Conservation (phyloP, 768 basidiomycete genomes). For the Boletus vermiculosoides region DNA sequence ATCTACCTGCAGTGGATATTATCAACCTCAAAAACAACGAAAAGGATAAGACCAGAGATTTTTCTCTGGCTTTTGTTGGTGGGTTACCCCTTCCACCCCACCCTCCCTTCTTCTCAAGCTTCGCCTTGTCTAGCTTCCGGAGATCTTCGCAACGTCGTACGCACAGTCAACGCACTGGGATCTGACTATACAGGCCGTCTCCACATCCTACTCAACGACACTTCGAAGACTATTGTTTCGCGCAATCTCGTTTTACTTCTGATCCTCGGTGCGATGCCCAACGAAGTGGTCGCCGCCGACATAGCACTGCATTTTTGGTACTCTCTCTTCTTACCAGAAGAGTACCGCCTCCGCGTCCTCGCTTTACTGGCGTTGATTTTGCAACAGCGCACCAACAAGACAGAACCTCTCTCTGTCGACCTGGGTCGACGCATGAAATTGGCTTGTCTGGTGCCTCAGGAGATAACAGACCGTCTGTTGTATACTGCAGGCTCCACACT, state of each 20-base stretch:
- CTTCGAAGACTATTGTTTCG: slow-evolving; percentile 24
- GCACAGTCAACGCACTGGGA: slow-evolving; percentile 43
- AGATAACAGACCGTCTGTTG: slow-evolving; percentile 29
- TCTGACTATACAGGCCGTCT: slow-evolving; percentile 39
- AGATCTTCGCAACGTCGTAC: slow-evolving; percentile 44
- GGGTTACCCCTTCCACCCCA: background rate
- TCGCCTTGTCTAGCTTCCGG: slow-evolving; percentile 37
- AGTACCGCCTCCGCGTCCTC: slow-evolving; percentile 28
- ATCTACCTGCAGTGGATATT: slow-evolving; percentile 29
- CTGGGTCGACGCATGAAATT: slow-evolving; percentile 17
- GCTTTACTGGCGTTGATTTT: slow-evolving; percentile 15
- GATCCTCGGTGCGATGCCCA: slow-evolving; percentile 35
- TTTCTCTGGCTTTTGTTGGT: slow-evolving; percentile 27
- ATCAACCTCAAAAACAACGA: slow-evolving; percentile 28
- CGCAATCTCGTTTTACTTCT: slow-evolving; percentile 44
- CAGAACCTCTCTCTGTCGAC: slow-evolving; percentile 13
- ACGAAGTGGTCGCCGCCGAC: slow-evolving; percentile 38
- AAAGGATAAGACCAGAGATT: slow-evolving; percentile 15
- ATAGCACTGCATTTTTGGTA: slow-evolving; percentile 49
- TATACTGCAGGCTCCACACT: slow-evolving; percentile 25
- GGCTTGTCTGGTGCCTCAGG: slow-evolving; percentile 23
- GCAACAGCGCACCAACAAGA: slow-evolving; percentile 11
- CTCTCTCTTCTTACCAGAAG: slow-evolving; percentile 39
- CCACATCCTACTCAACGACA: slow-evolving; percentile 44
- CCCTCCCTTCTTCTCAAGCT: background rate